Base-by-base conservation (phyloP, 306 rosid genomes). In the Arachis hypogaea region DNA sequence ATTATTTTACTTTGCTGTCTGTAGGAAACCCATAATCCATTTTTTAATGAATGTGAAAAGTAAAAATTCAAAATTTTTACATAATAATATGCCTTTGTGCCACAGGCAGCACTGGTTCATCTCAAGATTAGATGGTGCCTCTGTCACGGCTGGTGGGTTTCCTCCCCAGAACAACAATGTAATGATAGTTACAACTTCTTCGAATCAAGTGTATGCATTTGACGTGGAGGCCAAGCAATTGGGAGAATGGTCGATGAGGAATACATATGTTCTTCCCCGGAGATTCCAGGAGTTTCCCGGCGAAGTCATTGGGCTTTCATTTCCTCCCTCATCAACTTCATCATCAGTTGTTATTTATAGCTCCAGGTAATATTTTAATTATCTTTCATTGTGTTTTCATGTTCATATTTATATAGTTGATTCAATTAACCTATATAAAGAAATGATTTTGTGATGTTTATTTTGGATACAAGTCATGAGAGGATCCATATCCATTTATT, bases 31-130 rank as follows among this genome's bases (percentile, higher is more conserved):
- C 44, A 69, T 58, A 36, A 69, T 58, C 44, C 59, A 41, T 11
- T 58, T 28, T 7, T 28, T 49, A 18, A 38, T 46, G 33, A 63
- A 30, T 59, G 44, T 67, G 38, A 52, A 56, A 51, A 22, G 51
- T 46, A 46, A 46, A 45, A 45, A 22, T 59, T 60, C 18, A 5
- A 28, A 55, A 74, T 73, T 30, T 14, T 6, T 51, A 42, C 9
- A 67, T 11, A 58, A 33, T 11, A 58, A 33, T 16, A 50, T 63
- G 0, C 55, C 69, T 46, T 63, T 80, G 50, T 73, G 14, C 28
- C 11, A 84, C 92, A 92, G 99, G 82, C 98, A 90, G 74, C 98
- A 95, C 77, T 95, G 99, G 99, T 95, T 92, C 75, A 84, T 92
- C 72, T 85, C 99, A 67, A 90, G 99, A 83, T 77, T 95, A 72